Conservation (phyloP, 352 stramenopile genomes). For the Phytophthora multivora region DNA sequence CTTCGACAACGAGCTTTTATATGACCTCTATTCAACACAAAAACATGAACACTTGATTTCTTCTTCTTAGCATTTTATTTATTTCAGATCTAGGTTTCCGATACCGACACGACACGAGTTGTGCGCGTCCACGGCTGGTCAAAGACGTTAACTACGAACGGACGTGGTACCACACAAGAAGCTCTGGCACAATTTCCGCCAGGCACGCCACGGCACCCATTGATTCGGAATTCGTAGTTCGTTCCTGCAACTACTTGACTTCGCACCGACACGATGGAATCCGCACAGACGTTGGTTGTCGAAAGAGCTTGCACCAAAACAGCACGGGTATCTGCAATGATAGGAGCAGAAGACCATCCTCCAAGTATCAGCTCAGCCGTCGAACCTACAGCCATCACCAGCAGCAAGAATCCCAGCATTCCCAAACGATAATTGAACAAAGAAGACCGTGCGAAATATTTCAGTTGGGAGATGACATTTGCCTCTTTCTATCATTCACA, state of each 20-base stretch:
- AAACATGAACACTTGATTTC: too few relatives aligned
- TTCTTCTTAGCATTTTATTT: too few relatives aligned
- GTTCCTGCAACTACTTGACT: slow-evolving; percentile 28
- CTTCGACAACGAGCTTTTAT: not conserved
- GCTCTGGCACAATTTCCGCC: slow-evolving; percentile 13
- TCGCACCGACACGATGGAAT: slow-evolving; percentile 11
- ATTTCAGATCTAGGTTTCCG: not conserved
- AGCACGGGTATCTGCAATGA: slow-evolving; percentile 16
- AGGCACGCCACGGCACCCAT: slow-evolving; percentile 13
- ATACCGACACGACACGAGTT: slow-evolving; percentile 6
- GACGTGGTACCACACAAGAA: slow-evolving; percentile 9
- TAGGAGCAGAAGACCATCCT: slow-evolving; percentile 14
- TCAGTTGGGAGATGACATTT: slow-evolving; percentile 2
- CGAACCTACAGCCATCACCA: not conserved
- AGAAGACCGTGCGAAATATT: not conserved
- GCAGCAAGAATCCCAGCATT: slow-evolving; percentile 4
- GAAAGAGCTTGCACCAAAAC: slow-evolving; percentile 20
- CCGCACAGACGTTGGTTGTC: slow-evolving; percentile 15
- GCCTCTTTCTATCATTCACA: slow-evolving; percentile 18
- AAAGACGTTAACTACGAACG: slow-evolving; percentile 17
- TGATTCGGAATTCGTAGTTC: slow-evolving; percentile 27
- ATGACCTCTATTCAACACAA: not conserved
- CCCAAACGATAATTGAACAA: not conserved
- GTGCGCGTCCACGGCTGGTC: slow-evolving; percentile 29
- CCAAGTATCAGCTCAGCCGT: slow-evolving; percentile 5